These are phyloP conservation scores for Stemphylium lycopersici DNA, from an alignment of 2,329 filamentous ascomycete genomes.

Conservation along the genomic window DNA sequence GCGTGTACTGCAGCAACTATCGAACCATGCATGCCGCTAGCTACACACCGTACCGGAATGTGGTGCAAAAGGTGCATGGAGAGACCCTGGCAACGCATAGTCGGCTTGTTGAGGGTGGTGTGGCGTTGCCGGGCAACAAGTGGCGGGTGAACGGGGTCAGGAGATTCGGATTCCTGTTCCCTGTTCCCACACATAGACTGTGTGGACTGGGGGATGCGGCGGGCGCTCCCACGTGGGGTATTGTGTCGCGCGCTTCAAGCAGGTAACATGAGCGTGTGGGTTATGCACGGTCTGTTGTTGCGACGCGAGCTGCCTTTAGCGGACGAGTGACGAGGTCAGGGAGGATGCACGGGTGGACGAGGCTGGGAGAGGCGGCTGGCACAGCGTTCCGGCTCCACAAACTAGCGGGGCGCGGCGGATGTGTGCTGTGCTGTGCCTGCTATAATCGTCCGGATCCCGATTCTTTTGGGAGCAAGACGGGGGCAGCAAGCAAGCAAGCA, in stretches of 20 bases:
- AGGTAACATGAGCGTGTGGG: too few species aligned
- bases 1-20: too few species aligned
- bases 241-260: neutral
- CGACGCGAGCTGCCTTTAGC: neutral
- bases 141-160: neutral
- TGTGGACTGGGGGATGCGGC: neutral
- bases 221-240: neutral
- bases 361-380: conserved; percentile 14
- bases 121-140: conserved; percentile 12
- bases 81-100: neutral
- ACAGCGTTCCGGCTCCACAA: conserved; percentile 8
- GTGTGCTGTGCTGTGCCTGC: neutral
- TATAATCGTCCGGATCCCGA: conserved; percentile 3
- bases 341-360: neutral
- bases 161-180: neutral
- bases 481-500: neutral
- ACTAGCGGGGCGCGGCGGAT: conserved; percentile 4
- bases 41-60: neutral
- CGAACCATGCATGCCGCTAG: neutral
- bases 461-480: neutral
- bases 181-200: neutral
- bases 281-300: too few species aligned
- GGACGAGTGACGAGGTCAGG: neutral
- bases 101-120: conserved; percentile 3
- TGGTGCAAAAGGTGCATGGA: neutral